Percentiles rank a stretch among this genome's conserved stretches.
These are phyloP conservation scores for Phytophthora palmivora DNA, from an alignment of 352 stramenopile species.

Conservation along the genomic window DNA sequence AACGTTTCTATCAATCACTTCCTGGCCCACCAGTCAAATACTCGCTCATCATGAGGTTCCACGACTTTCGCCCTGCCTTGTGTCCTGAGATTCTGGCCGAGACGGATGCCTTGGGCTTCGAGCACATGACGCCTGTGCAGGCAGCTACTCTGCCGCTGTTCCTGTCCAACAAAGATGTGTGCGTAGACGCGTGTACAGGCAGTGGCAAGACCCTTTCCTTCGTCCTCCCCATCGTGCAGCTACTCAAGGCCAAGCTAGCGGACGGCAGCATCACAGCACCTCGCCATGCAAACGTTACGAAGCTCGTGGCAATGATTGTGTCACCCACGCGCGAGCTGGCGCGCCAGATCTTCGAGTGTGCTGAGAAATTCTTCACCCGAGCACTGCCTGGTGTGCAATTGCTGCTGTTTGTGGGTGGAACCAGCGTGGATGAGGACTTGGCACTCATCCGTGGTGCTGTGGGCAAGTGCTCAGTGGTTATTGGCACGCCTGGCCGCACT, in stretches of 20 bases:
- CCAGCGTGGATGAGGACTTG: slow-evolving; percentile 87
- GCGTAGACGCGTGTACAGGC: slow-evolving; percentile 94
- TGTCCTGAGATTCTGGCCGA: slow-evolving; percentile 76
- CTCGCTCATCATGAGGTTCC: slow-evolving; percentile 67
- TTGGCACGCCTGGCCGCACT: slow-evolving; percentile 85
- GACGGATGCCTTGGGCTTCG: slow-evolving; percentile 85
- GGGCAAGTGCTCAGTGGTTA: slow-evolving; percentile 77
- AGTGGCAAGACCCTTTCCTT: slow-evolving; percentile 97
- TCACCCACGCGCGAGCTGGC: slow-evolving; percentile 92
- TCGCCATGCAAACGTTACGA: slow-evolving; percentile 57
- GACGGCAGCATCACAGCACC: slow-evolving; percentile 67
- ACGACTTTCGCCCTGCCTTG: slow-evolving; percentile 81
- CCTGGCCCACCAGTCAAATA: slow-evolving; percentile 4
- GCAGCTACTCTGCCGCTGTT: slow-evolving; percentile 92
- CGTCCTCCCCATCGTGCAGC: slow-evolving; percentile 94
- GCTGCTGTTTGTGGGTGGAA: slow-evolving; percentile 92
- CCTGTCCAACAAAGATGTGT: slow-evolving; percentile 94
- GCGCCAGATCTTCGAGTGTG: slow-evolving; percentile 84
- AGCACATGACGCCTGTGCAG: slow-evolving; percentile 93
- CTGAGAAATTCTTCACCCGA: slow-evolving; percentile 63
- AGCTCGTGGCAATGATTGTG: slow-evolving; percentile 86
- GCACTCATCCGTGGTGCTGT: slow-evolving; percentile 61
- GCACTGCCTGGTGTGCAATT: slow-evolving; percentile 74
- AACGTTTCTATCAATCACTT: neutral
- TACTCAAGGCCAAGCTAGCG: slow-evolving; percentile 77